These are phyloP conservation scores for Metarhizium robertsii DNA, from an alignment of 2,329 filamentous ascomycete species.

Conservation along the genomic window DNA sequence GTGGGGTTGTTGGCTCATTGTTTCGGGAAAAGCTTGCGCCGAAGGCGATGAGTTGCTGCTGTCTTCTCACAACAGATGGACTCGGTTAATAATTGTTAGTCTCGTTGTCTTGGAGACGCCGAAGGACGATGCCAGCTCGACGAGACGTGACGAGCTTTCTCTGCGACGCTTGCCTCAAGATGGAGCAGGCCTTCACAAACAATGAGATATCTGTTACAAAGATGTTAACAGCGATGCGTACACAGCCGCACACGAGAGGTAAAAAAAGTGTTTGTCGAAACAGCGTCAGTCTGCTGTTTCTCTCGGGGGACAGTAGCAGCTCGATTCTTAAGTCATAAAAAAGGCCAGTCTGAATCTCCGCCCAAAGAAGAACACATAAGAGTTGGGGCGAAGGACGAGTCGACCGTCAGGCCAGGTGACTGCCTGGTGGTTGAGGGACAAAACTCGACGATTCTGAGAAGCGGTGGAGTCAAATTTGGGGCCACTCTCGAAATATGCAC, in stretches of 20 bases:
- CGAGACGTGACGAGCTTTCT: neutral
- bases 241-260: neutral
- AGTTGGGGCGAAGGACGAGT: neutral
- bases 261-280: neutral
- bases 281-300: neutral
- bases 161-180: neutral
- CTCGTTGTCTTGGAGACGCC: slow-evolving; percentile 4
- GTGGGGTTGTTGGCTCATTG: slow-evolving; percentile 40
- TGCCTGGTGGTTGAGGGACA: neutral
- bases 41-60: slow-evolving; percentile 14
- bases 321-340: neutral
- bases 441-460: neutral
- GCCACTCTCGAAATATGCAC: neutral
- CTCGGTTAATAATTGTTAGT: slow-evolving; percentile 1
- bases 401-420: neutral
- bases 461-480: neutral
- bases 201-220: neutral
- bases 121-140: neutral
- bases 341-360: neutral
- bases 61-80: slow-evolving; percentile 14
- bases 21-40: slow-evolving; percentile 8
- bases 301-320: neutral
- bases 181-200: neutral
- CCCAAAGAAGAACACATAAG: neutral
- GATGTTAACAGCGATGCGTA: neutral